Percentiles rank a stretch among this genome's conserved stretches.
Evolutionary conservation across 768 basidiomycete genomes (phyloP).

Genomic region (Suillus clintonianus): DNA sequence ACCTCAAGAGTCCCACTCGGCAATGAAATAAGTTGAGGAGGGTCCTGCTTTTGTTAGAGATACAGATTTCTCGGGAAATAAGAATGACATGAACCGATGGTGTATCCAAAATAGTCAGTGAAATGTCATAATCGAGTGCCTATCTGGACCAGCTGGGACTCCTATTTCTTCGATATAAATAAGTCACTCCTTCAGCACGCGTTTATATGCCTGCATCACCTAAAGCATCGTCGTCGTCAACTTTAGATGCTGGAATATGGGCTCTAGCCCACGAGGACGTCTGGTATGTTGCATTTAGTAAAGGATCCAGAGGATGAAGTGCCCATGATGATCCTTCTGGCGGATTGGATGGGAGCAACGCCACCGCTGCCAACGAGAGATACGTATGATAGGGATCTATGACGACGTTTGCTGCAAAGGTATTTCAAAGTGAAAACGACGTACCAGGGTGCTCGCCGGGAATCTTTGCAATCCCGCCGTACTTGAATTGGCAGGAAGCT

Average conservation of each 20-base stretch:
- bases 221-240: background rate
- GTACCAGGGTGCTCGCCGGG: slow-evolving; percentile 80
- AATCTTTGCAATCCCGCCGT: slow-evolving; percentile 86
- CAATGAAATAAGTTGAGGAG: background rate
- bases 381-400: slow-evolving; percentile 96
- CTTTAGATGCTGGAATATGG: slow-evolving; percentile 45
- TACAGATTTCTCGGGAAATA: background rate
- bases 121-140: background rate
- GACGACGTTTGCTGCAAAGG: slow-evolving; percentile 11
- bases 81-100: background rate
- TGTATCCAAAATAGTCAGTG: background rate
- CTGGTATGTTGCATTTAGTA: slow-evolving; percentile 67
- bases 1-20: background rate
- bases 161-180: background rate
- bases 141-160: background rate
- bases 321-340: slow-evolving; percentile 48
- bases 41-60: background rate
- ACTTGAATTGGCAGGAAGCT: slow-evolving; percentile 78
- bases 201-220: background rate
- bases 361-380: slow-evolving; percentile 78
- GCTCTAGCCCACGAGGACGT: slow-evolving; percentile 69
- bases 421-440: slow-evolving; percentile 9
- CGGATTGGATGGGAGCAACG: slow-evolving; percentile 57
- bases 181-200: too few relatives aligned
- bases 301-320: slow-evolving; percentile 62